These are phyloP conservation scores for Sextonia rubra DNA, from an alignment of 164 flowering plant species.

Conservation along the genomic window DNA sequence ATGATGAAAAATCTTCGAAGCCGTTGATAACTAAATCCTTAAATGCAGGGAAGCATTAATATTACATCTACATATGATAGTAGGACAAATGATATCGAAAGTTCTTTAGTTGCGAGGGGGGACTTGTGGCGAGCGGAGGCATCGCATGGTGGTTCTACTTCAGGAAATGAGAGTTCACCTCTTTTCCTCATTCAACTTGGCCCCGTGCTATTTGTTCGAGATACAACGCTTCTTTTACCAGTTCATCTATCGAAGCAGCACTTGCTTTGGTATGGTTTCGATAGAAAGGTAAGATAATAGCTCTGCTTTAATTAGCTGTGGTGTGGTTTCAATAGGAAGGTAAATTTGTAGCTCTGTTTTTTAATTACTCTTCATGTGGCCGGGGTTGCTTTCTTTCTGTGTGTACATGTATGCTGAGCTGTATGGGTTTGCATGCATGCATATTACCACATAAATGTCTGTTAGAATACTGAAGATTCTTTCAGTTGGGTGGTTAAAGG, in stretches of 20 bases:
- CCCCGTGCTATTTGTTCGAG: slow-evolving; percentile 86
- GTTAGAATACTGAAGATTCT: not conserved
- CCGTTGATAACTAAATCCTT: not conserved
- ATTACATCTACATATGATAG: slow-evolving; percentile 82
- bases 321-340: not conserved
- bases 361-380: too few relatives aligned
- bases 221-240: slow-evolving; percentile 87
- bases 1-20: not conserved
- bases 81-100: slow-evolving; percentile 63
- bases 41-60: slow-evolving; percentile 65
- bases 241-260: slow-evolving; percentile 95
- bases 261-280: slow-evolving; percentile 99
- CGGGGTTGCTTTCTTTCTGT: not conserved
- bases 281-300: slow-evolving; percentile 62
- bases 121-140: slow-evolving; percentile 98
- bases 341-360: too few relatives aligned
- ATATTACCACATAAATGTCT: not conserved
- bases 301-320: not conserved
- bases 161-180: slow-evolving; percentile 75
- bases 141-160: slow-evolving; percentile 67
- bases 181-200: slow-evolving; percentile 92
- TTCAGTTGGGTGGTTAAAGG: too few relatives aligned
- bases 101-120: slow-evolving; percentile 84
- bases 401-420: not conserved
- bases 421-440: not conserved